Evolutionary conservation across 495 filamentous ascomycete species (phyloP), one percentile per base, ranked within the genome.

Genomic region (Gamarada debralockiae): DNA sequence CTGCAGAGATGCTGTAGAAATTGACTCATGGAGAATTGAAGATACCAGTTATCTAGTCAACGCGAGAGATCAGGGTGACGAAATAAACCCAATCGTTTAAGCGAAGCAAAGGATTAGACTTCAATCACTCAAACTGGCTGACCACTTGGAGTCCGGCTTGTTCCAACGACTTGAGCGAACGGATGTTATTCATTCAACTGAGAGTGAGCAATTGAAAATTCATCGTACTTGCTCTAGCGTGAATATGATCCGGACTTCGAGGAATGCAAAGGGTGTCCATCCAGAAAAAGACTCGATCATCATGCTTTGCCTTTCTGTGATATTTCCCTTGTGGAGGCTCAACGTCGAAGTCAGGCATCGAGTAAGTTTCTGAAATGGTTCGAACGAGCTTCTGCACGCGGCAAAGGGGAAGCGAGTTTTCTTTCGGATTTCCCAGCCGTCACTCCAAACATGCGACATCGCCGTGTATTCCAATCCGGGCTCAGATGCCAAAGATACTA

Each of bases 181-280:
- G n/a, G n/a, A n/a, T 27, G 5, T 27, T 21, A 31, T n/a, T 27
- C 18, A 27, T 21, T 10, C 21, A 20, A 20, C 41, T 29, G 27
- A 29, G 27, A 29, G 27, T 29, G 27, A 29, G 10, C 27, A 10
- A n/a, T n/a, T n/a, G n/a, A n/a, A n/a, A n/a, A n/a, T n/a, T n/a
- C n/a, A n/a, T n/a, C n/a, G n/a, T 14, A 39, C 31, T 53, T n/a
- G 51, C 51, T 47, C 21, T 27, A 3, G 54, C 52, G 8, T 58
- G 47, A n/a, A 59, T 36, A 8, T 59, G 29, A 3, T 52, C 7
- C 3, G 47, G 39, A 33, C 47, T 21, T 5, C 60, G 52, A 6
- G 67, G 67, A 22, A 67, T 55, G 50, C 65, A 67, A 14, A 70
- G 59, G 6, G 67, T 70, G 37, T 70, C 67, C 31, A 70, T 61